Base-by-base conservation (phyloP, 441 rosid genomes). In the Adansonia madagascariensis region DNA sequence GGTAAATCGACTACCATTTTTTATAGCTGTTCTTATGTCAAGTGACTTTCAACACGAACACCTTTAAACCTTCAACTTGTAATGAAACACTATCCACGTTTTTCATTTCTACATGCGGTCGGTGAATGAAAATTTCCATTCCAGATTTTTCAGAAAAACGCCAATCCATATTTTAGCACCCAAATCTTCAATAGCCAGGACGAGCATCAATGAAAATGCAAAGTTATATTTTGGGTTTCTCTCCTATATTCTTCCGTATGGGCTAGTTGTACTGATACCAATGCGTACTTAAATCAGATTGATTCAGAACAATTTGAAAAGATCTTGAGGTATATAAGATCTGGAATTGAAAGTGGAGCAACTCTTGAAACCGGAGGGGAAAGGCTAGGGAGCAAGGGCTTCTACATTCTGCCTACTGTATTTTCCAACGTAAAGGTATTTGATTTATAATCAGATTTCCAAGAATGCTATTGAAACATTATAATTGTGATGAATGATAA, bases 341-440 rank as follows among this genome's bases (percentile, higher is more conserved):
- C 85, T 0, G 95, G 98, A 44, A 56, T 90, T 71, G 94, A 92
- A 15, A 71, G 87, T 83, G 88, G 88, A 50, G 98, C 97, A 53
- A 94, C 90, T 18, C 92, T 94, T 64, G 92, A 93, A 86, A 56
- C 92, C 17, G 98, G 98, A 57, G 98, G 98, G 35, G 92, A 86
- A 17, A 83, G 83, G 71, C 9, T 88, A 47, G 98, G 98, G 76
- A 75, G 88, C 46, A 87, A 77, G 79, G 98, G 98, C 79, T 93
- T 80, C 85, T 95, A 88, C 68, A 79, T 94, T 66, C 91, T 91
- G 84, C 98, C 98, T 11, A 94, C 98, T 8, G 97, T 94, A 59
- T 94, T 94, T 89, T 89, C 98, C 59, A 86, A 90, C 69, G 97
- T 94, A 49, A 76, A 85, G 92, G 97, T 92, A 77, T 17, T 11